Evolutionary conservation across 1,139 yeast genomes (phyloP).

Genomic region (Tardiomyces blankii): DNA sequence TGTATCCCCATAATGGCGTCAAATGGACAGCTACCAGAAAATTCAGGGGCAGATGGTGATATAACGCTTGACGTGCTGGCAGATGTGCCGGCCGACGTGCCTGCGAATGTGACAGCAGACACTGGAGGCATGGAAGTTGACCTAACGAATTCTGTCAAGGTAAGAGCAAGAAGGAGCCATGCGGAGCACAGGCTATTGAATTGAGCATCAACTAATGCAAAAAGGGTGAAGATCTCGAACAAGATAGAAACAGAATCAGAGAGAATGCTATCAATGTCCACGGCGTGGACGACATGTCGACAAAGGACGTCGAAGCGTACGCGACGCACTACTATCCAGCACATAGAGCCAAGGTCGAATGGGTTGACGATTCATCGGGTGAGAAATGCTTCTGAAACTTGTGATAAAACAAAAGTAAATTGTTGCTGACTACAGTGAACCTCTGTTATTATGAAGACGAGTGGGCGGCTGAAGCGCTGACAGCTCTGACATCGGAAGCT

Average conservation of each 20-base stretch:
- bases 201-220: background rate
- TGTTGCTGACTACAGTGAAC: background rate
- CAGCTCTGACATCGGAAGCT: slow-evolving; percentile 22
- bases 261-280: slow-evolving; percentile 39
- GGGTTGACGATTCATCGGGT: slow-evolving; percentile 59
- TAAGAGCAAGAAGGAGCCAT: background rate
- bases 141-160: background rate
- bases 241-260: slow-evolving; percentile 8
- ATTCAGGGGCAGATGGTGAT: background rate
- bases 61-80: background rate
- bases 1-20: too few species aligned
- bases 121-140: background rate
- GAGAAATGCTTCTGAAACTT: too few species aligned
- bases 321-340: slow-evolving; percentile 40
- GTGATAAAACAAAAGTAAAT: slow-evolving; percentile 14
- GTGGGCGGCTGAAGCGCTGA: slow-evolving; percentile 2
- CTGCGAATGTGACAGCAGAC: background rate
- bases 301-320: slow-evolving; percentile 50
- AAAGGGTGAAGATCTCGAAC: background rate
- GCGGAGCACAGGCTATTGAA: too few species aligned
- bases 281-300: slow-evolving; percentile 63
- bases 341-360: slow-evolving; percentile 40
- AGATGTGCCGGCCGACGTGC: background rate
- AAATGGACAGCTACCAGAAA: too few species aligned
- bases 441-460: background rate